Evolutionary conservation across 352 stramenopile genomes (phyloP), one percentile per base, ranked within the genome.

Genomic region (Phytophthora cryptogea): DNA sequence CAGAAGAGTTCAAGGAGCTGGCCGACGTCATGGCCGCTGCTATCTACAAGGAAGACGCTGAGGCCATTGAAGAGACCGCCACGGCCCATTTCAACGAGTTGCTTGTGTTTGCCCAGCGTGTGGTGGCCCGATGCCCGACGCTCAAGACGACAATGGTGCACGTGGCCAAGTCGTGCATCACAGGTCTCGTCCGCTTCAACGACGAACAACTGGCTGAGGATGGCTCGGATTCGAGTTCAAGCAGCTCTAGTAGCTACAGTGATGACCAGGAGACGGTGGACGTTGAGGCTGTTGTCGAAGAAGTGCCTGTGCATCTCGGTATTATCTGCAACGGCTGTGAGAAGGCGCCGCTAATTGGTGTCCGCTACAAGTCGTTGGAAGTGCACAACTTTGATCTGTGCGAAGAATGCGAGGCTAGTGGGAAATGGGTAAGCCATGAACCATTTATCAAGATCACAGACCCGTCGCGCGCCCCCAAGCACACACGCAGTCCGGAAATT

Each of bases 371-470:
- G 74, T 88, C 80, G 16, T 51, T 86, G n/a, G 71, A 89, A 27
- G 66, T 74, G 6, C 43, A 68, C 2, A 68, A 95, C 62, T 95
- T 95, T 57, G 86, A 96, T 40, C 44, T 96, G 36, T 95, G 85
- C 54, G 70, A 80, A 51, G 61, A 42, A 8, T 95, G 86, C 59
- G 83, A 94, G 55, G 70, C 65, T 11, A 82, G 74, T 27, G 76
- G 75, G 28, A 70, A 82, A 50, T 88, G 70, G 63, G 40, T 36
- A 17, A 63, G 49, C 8, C 64, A 83, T 31, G 77, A 82, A 32
- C 85, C 83, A 16, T 92, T 88, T 63, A 78, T 94, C 45, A 94
- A 94, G 73, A 92, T 92, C 53, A 78, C 68, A n/a, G 61, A 75
- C n/a, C 78, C 85, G 7, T 77, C 80, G 10, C 80, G 78, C 7